A percentile compares a stretch with the other conserved stretches of the same genome.
Evolutionary conservation across 257 asterid genomes (phyloP).

Genomic region (Solanum dulcamara): DNA sequence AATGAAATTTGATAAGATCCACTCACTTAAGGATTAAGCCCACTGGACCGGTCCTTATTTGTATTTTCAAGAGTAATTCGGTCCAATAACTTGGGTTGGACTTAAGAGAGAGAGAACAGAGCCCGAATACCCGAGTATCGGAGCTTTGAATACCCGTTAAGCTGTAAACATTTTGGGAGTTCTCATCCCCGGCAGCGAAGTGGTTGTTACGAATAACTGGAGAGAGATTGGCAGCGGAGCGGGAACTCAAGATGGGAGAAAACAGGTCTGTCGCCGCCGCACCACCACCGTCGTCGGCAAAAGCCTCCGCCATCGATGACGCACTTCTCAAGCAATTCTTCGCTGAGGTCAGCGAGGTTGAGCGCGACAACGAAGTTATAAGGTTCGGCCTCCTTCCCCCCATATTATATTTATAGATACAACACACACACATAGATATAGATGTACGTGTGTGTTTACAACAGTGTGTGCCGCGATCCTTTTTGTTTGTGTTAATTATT

Average conservation of each 20-base stretch:
- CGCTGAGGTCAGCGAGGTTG: constrained; percentile 96
- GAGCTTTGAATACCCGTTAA: neutral
- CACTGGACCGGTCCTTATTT: neutral
- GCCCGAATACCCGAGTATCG: neutral
- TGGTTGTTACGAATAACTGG: neutral
- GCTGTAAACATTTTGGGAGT: neutral
- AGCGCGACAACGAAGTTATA: constrained; percentile 88
- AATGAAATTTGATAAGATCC: neutral
- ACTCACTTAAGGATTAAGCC: neutral
- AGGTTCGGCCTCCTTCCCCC: constrained; percentile 27
- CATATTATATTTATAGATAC: neutral
- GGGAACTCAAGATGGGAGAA: constrained; percentile 45
- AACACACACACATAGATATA: neutral
- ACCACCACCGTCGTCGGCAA: neutral
- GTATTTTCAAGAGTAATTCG: neutral
- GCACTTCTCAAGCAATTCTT: constrained; percentile 75
- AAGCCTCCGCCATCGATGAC: constrained; percentile 42
- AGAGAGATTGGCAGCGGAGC: neutral
- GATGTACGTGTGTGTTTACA: neutral
- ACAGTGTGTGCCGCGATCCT: neutral
- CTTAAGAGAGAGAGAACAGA: neutral
- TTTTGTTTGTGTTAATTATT: neutral
- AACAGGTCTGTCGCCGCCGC: constrained; percentile 27
- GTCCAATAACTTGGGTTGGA: neutral
- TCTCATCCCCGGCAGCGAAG: neutral